Percentiles rank a stretch among this genome's conserved stretches.
Conservation (phyloP, 805 yeast species). For the Myxozyma monticola region DNA sequence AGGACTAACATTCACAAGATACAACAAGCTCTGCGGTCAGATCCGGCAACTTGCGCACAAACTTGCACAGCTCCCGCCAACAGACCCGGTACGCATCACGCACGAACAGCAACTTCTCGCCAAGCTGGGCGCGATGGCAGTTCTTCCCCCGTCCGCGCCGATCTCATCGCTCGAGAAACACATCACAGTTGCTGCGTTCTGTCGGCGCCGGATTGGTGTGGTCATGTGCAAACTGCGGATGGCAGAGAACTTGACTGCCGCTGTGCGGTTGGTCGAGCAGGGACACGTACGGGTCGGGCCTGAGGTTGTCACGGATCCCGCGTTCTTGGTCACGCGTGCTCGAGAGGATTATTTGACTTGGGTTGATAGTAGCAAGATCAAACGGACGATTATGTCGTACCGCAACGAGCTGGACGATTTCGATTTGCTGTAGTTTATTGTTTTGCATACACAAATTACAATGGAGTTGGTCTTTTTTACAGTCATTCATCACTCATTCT, state of each 20-base stretch:
- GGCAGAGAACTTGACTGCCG: slow-evolving; percentile 88
- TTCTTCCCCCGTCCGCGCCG: slow-evolving; percentile 84
- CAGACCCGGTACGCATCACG: slow-evolving; percentile 81
- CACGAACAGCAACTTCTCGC: slow-evolving; percentile 88
- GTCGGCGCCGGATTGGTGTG: slow-evolving; percentile 89
- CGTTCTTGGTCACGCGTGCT: slow-evolving; percentile 84
- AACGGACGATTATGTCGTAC: slow-evolving; percentile 81
- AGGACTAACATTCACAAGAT: slow-evolving; percentile 39
- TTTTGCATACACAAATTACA: no score
- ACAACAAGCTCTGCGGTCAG: slow-evolving; percentile 90
- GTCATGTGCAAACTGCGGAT: slow-evolving; percentile 91
- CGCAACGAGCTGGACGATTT: slow-evolving; percentile 66
- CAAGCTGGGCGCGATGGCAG: slow-evolving; percentile 85
- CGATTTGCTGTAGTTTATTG: slow-evolving; percentile 52
- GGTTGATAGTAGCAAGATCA: slow-evolving; percentile 96
- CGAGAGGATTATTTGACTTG: slow-evolving; percentile 97
- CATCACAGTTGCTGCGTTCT: slow-evolving; percentile 86
- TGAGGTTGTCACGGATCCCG: slow-evolving; percentile 91
- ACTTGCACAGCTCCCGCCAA: slow-evolving; percentile 78
- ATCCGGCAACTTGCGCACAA: slow-evolving; percentile 84
- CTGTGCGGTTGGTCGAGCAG: slow-evolving; percentile 88
- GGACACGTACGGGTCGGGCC: slow-evolving; percentile 99
- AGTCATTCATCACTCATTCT: no score
- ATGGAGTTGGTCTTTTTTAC: no score
- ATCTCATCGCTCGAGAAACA: slow-evolving; percentile 90